Evolutionary conservation across 2,329 filamentous ascomycete species (phyloP).

Genomic region (Fusarium drepaniforme): DNA sequence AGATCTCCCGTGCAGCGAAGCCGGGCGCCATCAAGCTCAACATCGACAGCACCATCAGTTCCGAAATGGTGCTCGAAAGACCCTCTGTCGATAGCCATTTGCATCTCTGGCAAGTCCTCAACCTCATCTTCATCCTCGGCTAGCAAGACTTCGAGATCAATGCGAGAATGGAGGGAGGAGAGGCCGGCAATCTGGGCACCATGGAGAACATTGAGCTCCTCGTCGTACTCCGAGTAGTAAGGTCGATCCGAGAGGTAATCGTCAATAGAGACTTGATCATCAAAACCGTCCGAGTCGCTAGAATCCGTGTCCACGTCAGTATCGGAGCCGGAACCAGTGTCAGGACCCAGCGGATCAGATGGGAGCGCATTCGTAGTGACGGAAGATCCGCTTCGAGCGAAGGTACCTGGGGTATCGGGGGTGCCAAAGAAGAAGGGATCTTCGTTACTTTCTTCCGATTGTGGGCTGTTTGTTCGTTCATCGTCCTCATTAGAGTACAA

Average conservation of each 20-base stretch:
- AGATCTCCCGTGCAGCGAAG: slow-evolving; percentile 35
- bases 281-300: neutral
- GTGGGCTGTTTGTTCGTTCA: neutral
- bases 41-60: slow-evolving; percentile 38
- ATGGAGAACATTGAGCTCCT: slow-evolving; percentile 43
- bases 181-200: slow-evolving; percentile 41
- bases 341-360: neutral
- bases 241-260: slow-evolving; percentile 39
- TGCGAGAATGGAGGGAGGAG: neutral
- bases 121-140: slow-evolving; percentile 43
- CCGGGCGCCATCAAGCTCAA: slow-evolving; percentile 42
- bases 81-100: slow-evolving; percentile 46
- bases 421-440: neutral
- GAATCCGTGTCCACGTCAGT: slow-evolving; percentile 15
- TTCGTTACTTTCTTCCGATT: neutral
- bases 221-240: slow-evolving; percentile 29
- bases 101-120: slow-evolving; percentile 44
- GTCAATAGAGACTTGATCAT: slow-evolving; percentile 29
- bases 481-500: neutral
- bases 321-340: slow-evolving; percentile 7
- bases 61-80: slow-evolving; percentile 42
- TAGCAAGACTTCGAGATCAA: slow-evolving; percentile 49
- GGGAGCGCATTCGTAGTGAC: neutral
- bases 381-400: neutral
- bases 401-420: neutral